Conservation (phyloP, 192 early-diverging fungal species). For the Linnemannia exigua region DNA sequence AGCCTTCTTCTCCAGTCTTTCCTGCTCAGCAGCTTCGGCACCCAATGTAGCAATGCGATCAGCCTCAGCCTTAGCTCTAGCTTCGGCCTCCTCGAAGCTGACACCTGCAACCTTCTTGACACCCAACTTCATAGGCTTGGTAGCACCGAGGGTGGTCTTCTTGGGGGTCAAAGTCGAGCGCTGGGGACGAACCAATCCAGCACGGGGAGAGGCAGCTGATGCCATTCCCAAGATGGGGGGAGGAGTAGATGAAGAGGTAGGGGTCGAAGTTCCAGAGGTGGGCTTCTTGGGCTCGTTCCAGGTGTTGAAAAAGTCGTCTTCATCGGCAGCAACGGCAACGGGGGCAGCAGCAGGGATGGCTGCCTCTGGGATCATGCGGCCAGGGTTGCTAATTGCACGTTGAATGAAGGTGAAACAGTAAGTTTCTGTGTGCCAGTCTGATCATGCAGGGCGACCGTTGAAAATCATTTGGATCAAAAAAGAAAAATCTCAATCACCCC, state of each 20-base stretch:
- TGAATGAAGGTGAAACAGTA: background rate
- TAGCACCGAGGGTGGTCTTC: slow-evolving; percentile 80
- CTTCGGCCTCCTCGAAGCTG: slow-evolving; percentile 95
- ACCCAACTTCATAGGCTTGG: slow-evolving; percentile 88
- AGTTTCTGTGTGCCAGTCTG: background rate
- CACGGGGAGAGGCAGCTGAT: slow-evolving; percentile 26
- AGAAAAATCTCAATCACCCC: slow-evolving; percentile 20
- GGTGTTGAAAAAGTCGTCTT: slow-evolving; percentile 77
- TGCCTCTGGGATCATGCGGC: slow-evolving; percentile 41
- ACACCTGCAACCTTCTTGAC: slow-evolving; percentile 88
- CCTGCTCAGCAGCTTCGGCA: slow-evolving; percentile 48
- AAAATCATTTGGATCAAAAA: background rate
- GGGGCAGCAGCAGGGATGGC: slow-evolving; percentile 37
- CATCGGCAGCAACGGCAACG: slow-evolving; percentile 33
- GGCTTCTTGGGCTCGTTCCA: slow-evolving; percentile 67
- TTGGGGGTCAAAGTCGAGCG: slow-evolving; percentile 57
- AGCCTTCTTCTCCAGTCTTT: slow-evolving; percentile 52
- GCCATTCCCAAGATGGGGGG: slow-evolving; percentile 31
- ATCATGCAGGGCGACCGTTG: slow-evolving; percentile 18
- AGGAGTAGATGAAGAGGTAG: slow-evolving; percentile 49
- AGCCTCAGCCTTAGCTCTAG: slow-evolving; percentile 87
- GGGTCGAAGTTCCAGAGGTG: slow-evolving; percentile 47
- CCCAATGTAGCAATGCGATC: slow-evolving; percentile 65
- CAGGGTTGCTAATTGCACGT: slow-evolving; percentile 33
- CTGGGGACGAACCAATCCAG: slow-evolving; percentile 47